Base-by-base conservation (phyloP, 1,284 basidiomycete species). In the Sporisorium sorghi region DNA sequence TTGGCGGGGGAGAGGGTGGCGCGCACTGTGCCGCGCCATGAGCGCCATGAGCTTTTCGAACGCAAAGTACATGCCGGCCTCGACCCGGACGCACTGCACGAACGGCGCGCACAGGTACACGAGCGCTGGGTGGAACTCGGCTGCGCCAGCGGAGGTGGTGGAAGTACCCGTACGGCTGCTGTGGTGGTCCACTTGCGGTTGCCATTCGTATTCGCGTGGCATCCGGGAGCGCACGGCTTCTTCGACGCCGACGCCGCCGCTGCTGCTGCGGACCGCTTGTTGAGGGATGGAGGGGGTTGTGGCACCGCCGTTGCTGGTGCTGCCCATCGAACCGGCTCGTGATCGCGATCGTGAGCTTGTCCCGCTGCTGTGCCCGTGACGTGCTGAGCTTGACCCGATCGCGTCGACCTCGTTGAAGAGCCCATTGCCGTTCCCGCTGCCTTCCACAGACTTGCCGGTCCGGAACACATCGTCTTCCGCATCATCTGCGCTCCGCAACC, bases 51-150 rank as follows among this genome's bases (percentile, higher is more conserved):
- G 73, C 30, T 63, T 69, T 42, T 84, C 83, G 59, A 85, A 85
- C 7, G 82, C 81, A 64, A 85, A 85, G 72, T 80, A 85, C 76
- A 85, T 83, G 23, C 83, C 83, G 14, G 84, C 81, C 53, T 85
- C 84, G 1, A 80, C 82, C 3, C 79, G 73, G 0, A 85, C 73
- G 44, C 82, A 84, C 52, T 83, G 77, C 4, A 84, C 83, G 44
- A 85, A 84, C 14, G 83, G 82, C 10, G 80, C 79, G 40, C 82
- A 84, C 2, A 84, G 77, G 54, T 80, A 80, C 11, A 84, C 78
- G n/a, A 84, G 61, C 4, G 79, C 82, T 7, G 81, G 81, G 39
- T 83, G 79, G 44, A 81, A 83, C n/a, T 80, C 79, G 35, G 51
- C 48, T 3, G 62, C 37, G 17, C 57, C 63, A 3, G 53, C 63